Evolutionary conservation across 352 stramenopile species (phyloP).

Genomic region (Aphanomyces euteiches): DNA sequence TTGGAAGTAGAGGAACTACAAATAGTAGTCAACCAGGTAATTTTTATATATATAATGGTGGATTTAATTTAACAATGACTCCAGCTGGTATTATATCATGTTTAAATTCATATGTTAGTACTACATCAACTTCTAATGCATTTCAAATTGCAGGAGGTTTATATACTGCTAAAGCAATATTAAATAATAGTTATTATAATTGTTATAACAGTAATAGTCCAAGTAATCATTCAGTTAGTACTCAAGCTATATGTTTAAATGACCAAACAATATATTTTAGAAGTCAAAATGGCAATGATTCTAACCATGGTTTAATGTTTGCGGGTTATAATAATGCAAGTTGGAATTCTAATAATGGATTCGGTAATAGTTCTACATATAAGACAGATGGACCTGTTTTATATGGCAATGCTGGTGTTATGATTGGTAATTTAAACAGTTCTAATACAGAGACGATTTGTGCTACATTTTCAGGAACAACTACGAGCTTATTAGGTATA

Average conservation of each 20-base stretch:
- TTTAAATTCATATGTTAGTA: no score
- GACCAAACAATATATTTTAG: conserved; percentile 9
- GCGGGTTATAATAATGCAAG: background rate
- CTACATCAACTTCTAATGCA: conserved; percentile 8
- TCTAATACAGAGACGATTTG: background rate
- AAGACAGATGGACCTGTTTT: background rate
- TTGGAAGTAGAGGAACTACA: no score
- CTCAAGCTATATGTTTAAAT: conserved; percentile 13
- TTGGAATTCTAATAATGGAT: background rate
- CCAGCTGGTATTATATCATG: no score
- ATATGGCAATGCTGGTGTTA: background rate
- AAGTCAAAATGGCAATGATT: background rate
- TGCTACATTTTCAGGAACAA: background rate
- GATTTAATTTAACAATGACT: background rate
- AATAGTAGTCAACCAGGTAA: no score
- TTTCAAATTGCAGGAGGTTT: conserved; percentile 7
- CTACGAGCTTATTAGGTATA: background rate
- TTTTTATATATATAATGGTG: no score
- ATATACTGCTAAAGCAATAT: conserved; percentile 7
- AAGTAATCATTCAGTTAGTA: background rate
- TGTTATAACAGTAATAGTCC: conserved; percentile 2
- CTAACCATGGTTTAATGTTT: conserved; percentile 10
- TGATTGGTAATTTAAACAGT: conserved; percentile 7
- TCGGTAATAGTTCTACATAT: background rate
- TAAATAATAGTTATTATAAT: conserved; percentile 18